Evolutionary conservation across 371 early-diverging fungal genomes (phyloP).

Genomic region (Batrachochytrium dendrobatidis): DNA sequence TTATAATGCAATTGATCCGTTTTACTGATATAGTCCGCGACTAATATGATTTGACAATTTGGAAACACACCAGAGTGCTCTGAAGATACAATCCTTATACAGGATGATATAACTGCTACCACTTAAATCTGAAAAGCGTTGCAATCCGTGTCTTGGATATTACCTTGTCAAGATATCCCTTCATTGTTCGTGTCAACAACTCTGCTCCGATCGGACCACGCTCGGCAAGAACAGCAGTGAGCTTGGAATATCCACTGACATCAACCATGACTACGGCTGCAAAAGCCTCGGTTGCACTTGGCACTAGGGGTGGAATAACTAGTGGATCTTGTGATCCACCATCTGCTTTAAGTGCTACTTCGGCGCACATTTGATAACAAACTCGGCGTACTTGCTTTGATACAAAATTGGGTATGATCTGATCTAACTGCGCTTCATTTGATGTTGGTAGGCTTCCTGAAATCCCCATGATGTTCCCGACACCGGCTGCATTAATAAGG

Average conservation of each 20-base stretch:
- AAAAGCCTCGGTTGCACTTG: conserved; percentile 30
- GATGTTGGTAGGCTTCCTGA: neutral
- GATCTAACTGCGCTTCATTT: conserved; percentile 13
- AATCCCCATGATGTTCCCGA: conserved; percentile 4
- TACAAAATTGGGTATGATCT: conserved; percentile 37
- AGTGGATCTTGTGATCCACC: neutral
- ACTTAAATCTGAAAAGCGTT: too few relatives aligned
- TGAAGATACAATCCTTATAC: too few relatives aligned
- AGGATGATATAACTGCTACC: too few relatives aligned
- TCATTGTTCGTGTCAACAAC: conserved; percentile 42
- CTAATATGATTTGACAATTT: too few relatives aligned
- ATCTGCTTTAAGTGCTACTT: neutral
- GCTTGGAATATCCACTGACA: conserved; percentile 41
- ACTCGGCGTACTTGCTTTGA: conserved; percentile 34
- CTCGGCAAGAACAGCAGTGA: conserved; percentile 39
- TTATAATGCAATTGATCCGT: too few relatives aligned
- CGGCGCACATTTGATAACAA: conserved; percentile 21
- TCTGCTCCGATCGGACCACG: conserved; percentile 40
- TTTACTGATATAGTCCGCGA: too few relatives aligned
- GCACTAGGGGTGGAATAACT: conserved; percentile 10
- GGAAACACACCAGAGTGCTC: too few relatives aligned
- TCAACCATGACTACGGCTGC: conserved; percentile 49
- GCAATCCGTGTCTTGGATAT: too few relatives aligned
- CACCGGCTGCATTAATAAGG: conserved; percentile 4
- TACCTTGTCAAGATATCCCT: conserved; percentile 46